Conservation (phyloP, 768 basidiomycete genomes). For the Strobilomyces dryophilus region DNA sequence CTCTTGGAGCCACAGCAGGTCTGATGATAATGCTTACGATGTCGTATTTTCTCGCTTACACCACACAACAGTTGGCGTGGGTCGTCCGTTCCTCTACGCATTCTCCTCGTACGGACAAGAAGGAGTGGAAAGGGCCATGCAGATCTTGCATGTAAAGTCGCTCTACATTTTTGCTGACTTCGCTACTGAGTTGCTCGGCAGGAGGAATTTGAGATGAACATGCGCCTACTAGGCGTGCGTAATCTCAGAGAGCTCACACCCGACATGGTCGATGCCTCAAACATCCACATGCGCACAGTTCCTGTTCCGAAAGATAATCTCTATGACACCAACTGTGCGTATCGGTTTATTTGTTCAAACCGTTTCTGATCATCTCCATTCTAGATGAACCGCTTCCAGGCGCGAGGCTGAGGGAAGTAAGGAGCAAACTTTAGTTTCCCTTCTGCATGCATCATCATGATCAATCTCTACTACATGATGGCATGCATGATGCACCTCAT, state of each 20-base stretch:
- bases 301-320: conserved; percentile 69
- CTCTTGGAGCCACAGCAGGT: conserved; percentile 88
- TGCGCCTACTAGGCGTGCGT: conserved; percentile 85
- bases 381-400: conserved; percentile 43
- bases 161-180: not conserved
- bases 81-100: conserved; percentile 84
- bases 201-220: conserved; percentile 99
- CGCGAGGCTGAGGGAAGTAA: conserved; percentile 38
- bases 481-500: not conserved
- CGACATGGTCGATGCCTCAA: conserved; percentile 85
- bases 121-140: conserved; percentile 78
- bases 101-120: conserved; percentile 87
- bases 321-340: conserved; percentile 79
- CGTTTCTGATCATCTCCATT: conserved; percentile 4
- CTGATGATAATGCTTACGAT: not conserved
- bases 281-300: conserved; percentile 60
- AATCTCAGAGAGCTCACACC: conserved; percentile 76
- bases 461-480: no score
- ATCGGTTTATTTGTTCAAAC: not conserved
- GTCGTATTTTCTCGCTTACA: conserved; percentile 7
- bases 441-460: not conserved
- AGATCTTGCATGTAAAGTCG: conserved; percentile 63
- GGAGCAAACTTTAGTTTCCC: conserved; percentile 35
- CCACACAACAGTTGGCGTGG: conserved; percentile 58
- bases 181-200: conserved; percentile 28